A percentile compares a stretch with the other conserved stretches of the same genome.
phyloP scores from a whole-genome alignment of 108 stramenopile species.

The Skeletonema potamos region DNA sequence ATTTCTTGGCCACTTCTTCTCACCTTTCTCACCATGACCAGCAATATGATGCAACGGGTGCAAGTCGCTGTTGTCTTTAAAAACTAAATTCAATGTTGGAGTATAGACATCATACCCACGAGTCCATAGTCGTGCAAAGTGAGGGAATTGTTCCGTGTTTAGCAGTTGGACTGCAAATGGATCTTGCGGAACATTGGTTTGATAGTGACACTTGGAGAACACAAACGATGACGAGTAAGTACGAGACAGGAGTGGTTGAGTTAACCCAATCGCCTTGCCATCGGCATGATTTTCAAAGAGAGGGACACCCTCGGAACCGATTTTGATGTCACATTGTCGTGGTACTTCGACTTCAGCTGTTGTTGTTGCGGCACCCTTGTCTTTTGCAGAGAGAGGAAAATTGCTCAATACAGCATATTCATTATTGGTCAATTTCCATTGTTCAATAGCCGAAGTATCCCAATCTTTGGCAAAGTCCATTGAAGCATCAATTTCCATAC shows the following conservation, averaged over 20 bases:
- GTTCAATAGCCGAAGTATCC: conserved; percentile 69
- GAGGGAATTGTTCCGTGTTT: conserved; percentile 90
- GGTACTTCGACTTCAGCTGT: conserved; percentile 47
- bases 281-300: conserved; percentile 66
- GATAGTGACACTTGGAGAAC: conserved; percentile 93
- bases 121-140: conserved; percentile 84
- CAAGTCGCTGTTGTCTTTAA: conserved; percentile 44
- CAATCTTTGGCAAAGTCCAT: conserved; percentile 81
- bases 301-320: conserved; percentile 61
- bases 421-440: conserved; percentile 83
- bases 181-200: conserved; percentile 92
- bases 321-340: conserved; percentile 61
- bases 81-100: conserved; percentile 74
- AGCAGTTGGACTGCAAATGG: conserved; percentile 82
- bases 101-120: conserved; percentile 90
- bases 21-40: conserved; percentile 65
- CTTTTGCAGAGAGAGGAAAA: conserved; percentile 63
- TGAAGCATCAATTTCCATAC: conserved; percentile 96
- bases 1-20: conserved; percentile 62
- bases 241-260: conserved; percentile 72
- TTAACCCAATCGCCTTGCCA: conserved; percentile 65
- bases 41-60: conserved; percentile 44
- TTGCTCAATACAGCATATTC: conserved; percentile 94
- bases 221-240: conserved; percentile 88
- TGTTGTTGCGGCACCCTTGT: conserved; percentile 18